Percentiles rank a stretch among this genome's conserved stretches.
These are phyloP conservation scores for Kalmusia sp. DNA, from an alignment of 2,329 filamentous ascomycete species.

Conservation along the genomic window DNA sequence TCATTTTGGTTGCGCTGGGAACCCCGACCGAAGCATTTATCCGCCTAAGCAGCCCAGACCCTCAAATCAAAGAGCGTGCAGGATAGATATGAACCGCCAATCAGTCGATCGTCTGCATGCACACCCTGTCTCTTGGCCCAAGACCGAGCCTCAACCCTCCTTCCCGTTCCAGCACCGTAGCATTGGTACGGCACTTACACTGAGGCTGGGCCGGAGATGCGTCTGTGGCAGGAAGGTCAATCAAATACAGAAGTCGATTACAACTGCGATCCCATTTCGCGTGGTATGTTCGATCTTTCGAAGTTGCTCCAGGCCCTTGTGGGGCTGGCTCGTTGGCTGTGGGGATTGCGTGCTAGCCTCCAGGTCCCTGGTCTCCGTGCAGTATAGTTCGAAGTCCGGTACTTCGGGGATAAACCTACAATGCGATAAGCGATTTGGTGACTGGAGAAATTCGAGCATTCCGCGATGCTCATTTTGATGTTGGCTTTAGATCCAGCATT, in stretches of 20 bases:
- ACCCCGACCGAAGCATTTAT: conserved; percentile 1
- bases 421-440: not conserved
- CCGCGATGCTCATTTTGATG: not conserved
- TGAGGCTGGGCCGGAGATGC: not conserved
- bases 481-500: not conserved
- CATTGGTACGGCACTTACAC: conserved; percentile 6
- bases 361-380: not conserved
- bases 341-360: conserved; percentile 1
- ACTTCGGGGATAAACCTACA: not conserved
- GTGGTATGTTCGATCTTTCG: not conserved
- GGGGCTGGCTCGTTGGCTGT: not conserved
- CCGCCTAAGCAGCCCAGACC: not conserved
- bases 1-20: conserved; percentile 1
- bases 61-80: not conserved
- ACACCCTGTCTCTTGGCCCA: not conserved
- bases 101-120: not conserved
- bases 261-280: not conserved
- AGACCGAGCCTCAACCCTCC: not conserved
- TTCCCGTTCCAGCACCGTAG: conserved; percentile 8
- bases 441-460: not conserved
- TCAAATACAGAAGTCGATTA: too few relatives aligned
- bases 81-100: not conserved
- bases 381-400: not conserved
- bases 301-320: not conserved
- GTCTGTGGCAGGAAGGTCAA: not conserved